Base-by-base conservation (phyloP, 176 grass and related monocot genomes). In the Rhynchospora pubera region DNA sequence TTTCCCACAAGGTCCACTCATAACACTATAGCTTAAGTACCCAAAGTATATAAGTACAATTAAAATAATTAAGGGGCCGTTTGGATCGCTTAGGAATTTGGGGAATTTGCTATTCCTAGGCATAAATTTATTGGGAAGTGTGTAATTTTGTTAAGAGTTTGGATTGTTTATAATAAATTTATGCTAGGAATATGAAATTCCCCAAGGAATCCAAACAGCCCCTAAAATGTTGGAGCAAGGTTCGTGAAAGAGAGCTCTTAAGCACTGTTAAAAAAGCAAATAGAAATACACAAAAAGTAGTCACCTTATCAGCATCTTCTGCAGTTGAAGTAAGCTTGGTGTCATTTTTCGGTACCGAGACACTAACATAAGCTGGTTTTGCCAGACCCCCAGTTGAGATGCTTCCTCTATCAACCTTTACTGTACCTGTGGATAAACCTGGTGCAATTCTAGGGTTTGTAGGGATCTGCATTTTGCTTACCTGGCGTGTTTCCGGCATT, bases 351-450 rank as follows among this genome's bases (percentile, higher is more conserved):
- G 85, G 83, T 74, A 93, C 70, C 50, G 88, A 87, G 28, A 94
- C 84, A 57, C 92, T 94, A 78, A 94, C 78, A 83, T 94, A 98
- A 68, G 92, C 90, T 81, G 90, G 95, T 88, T 92, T 98, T 68
- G 83, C 51, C 63, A 66, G 23, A 80, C 82, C 88, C 88, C 77
- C 85, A 88, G 62, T 66, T 72, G 18, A 50, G 63, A 73, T 72
- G 69, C 16, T 91, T 91, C 91, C 91, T 83, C 87, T 92, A 51
- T 94, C 88, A 22, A 65, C 84, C 83, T 94, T 98, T 4, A 76
- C 77, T 18, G 88, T 84, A 30, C 83, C 84, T 82, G 91, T 87
- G 34, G 88, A 87, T 73, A 97, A 86, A 86, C 90, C 86, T 76
- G 94, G 80, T 83, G 87, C 88, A 86, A 98, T 98, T 91, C 84